Conservation (phyloP, 2,329 filamentous ascomycete genomes). For the Sclerotinia sclerotiorum region DNA sequence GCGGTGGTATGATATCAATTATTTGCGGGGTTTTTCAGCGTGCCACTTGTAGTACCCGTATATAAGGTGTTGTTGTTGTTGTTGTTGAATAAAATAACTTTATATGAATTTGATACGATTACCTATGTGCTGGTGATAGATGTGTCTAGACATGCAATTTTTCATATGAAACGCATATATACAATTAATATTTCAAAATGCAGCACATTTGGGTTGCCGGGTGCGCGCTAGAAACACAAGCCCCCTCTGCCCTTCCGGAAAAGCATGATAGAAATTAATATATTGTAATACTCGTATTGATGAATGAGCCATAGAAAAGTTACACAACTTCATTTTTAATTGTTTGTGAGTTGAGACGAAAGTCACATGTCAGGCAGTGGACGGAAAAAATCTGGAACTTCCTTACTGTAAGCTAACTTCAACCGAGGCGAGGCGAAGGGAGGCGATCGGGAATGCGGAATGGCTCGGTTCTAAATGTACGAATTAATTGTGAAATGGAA, state of each 20-base stretch:
- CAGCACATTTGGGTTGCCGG: too few species aligned
- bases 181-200: too few species aligned
- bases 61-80: not conserved
- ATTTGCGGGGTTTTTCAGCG: not conserved
- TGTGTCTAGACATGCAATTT: not conserved
- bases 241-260: too few species aligned
- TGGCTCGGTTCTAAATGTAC: not conserved
- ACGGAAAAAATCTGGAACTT: not conserved
- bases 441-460: not conserved
- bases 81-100: constrained; percentile 6
- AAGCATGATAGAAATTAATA: too few species aligned
- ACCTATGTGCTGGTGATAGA: not conserved
- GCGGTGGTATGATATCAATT: constrained; percentile 13
- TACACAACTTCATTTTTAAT: too few species aligned
- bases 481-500: too few species aligned
- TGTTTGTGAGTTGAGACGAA: not conserved
- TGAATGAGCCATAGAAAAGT: too few species aligned
- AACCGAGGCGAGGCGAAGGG: constrained; percentile 1
- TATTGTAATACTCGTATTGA: too few species aligned
- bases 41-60: not conserved
- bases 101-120: not conserved
- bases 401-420: not conserved
- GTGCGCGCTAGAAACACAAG: too few species aligned
- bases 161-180: not conserved
- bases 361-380: not conserved